Base-by-base conservation (phyloP, 139 green algal species). In the Chlorella vulgaris region DNA sequence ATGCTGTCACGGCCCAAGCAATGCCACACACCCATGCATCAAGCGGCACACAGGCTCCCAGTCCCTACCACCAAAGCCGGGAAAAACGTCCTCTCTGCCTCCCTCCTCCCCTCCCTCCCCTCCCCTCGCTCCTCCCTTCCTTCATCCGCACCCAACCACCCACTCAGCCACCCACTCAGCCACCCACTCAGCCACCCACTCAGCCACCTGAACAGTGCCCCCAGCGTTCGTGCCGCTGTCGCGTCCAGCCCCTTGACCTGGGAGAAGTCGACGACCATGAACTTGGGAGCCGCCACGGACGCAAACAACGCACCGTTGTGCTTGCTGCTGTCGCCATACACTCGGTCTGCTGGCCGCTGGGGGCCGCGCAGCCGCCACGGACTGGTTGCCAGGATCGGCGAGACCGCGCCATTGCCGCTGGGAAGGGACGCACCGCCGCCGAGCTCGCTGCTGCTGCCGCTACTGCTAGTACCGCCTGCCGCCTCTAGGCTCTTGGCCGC, bases 241-340 rank as follows among this genome's bases (percentile, higher is more conserved):
- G 77, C 63, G 26, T 87, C 83, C 1, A 87, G 60, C 1, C 83
- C 83, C 69, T 65, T 81, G 55, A 78, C 78, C n/a, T 36, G 47
- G 1, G 77, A n/a, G 58, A 87, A 81, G 75, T 87, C 83, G 39
- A 87, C 47, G 18, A 87, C 26, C 26, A 87, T 21, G 47, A 85
- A 87, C 26, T 39, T 39, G 28, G 83, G 83, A 3, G 83, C 69
- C 5, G 22, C 22, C 2, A 55, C 43, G 21, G 53, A 36, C 4
- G 78, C 83, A n/a, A 28, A 47, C 40, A 75, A 39, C 33, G 74
- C 74, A 4, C 74, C 58, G 0, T 36, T 53, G 28, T 80, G 74
- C 74, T 80, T 80, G 74, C 35, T 58, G 35, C 35, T 42, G 13
- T 63, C 74, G 31, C 15, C 7, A 29, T 80, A 80, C 35, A 80